A percentile compares a stretch with the other conserved stretches of the same genome.
Evolutionary conservation across 495 filamentous ascomycete species (phyloP).

Genomic region (Hypoxylon intermedium): DNA sequence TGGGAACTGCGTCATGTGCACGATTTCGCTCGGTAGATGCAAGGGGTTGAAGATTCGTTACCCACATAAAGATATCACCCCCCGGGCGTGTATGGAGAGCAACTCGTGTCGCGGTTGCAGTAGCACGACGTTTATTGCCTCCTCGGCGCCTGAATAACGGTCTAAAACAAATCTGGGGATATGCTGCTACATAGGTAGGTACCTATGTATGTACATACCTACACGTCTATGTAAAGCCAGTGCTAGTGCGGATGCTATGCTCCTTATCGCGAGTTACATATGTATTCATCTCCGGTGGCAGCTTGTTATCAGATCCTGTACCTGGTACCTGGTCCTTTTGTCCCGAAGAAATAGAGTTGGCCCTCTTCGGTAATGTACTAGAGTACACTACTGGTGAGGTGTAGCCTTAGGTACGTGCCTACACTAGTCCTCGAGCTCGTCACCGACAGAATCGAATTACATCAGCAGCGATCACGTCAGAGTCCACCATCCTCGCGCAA

Average conservation of each 20-base stretch:
- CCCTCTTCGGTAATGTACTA: no score
- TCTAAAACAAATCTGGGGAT: slow-evolving; percentile 14
- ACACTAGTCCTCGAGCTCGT: not conserved
- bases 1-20: slow-evolving; percentile 22
- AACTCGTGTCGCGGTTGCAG: slow-evolving; percentile 20
- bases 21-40: slow-evolving; percentile 34
- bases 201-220: no score
- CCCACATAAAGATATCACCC: slow-evolving; percentile 20
- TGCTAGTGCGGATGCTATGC: not conserved
- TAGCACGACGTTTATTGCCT: slow-evolving; percentile 23
- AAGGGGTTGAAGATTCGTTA: slow-evolving; percentile 6
- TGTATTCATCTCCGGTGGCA: no score
- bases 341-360: not conserved
- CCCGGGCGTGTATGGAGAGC: slow-evolving; percentile 9
- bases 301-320: slow-evolving; percentile 25
- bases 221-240: no score
- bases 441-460: slow-evolving; percentile 29
- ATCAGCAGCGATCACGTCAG: slow-evolving; percentile 39
- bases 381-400: no score
- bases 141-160: slow-evolving; percentile 24
- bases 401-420: no score
- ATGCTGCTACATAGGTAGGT: no score
- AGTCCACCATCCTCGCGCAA: slow-evolving; percentile 24
- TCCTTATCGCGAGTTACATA: slow-evolving; percentile 19
- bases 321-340: not conserved